Evolutionary conservation across 2,329 filamentous ascomycete species (phyloP).

Genomic region (Phaeosphaeriaceae sp.): DNA sequence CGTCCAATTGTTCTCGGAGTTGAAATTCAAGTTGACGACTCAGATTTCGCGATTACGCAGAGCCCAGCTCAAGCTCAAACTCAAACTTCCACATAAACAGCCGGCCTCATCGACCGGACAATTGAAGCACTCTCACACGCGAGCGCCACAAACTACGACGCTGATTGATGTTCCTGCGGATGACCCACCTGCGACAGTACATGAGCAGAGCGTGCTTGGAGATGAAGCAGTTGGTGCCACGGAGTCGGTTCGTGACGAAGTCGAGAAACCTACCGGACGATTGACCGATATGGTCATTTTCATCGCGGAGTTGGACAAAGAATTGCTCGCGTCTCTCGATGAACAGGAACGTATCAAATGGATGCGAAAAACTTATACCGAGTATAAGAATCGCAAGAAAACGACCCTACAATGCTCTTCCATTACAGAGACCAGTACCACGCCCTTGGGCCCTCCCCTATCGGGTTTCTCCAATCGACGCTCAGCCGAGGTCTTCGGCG

Average conservation of each 20-base stretch:
- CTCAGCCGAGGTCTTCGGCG: background rate
- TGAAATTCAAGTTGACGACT: background rate
- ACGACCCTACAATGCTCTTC: background rate
- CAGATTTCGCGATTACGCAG: background rate
- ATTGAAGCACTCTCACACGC: background rate
- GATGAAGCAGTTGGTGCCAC: background rate
- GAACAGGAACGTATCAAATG: background rate
- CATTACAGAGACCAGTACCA: background rate
- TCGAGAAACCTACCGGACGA: background rate
- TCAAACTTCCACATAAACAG: background rate
- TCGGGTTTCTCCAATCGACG: background rate
- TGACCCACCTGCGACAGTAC: background rate
- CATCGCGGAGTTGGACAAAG: background rate
- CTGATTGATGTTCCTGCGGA: background rate
- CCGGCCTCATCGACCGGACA: background rate
- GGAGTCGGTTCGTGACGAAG: background rate
- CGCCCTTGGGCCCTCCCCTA: background rate
- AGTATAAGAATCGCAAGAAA: background rate
- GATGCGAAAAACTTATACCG: conserved; percentile 3
- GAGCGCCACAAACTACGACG: background rate
- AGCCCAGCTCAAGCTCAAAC: background rate
- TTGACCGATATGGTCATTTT: background rate
- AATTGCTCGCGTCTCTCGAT: background rate
- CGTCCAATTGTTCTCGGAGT: background rate
- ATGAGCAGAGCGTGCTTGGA: background rate